These are phyloP conservation scores for Adansonia rubrostipa DNA, from an alignment of 441 rosid genomes.

Conservation along the genomic window DNA sequence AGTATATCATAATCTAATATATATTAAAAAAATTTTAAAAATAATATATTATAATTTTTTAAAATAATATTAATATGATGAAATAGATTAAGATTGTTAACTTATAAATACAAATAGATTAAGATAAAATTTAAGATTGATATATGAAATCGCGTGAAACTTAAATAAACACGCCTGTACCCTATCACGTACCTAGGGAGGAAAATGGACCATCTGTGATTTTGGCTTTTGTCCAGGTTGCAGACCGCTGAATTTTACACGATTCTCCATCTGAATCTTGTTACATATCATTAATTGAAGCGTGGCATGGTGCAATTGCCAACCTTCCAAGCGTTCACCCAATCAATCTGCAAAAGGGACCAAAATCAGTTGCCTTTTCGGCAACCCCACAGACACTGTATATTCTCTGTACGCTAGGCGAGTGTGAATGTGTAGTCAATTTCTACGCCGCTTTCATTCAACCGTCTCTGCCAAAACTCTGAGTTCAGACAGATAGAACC, in stretches of 20 bases:
- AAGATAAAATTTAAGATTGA: too few relatives aligned
- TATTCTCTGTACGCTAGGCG: not conserved
- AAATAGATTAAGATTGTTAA: too few relatives aligned
- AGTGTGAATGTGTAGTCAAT: not conserved
- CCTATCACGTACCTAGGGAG: too few relatives aligned
- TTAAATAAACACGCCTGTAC: too few relatives aligned
- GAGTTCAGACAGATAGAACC: not conserved
- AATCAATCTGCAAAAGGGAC: not conserved
- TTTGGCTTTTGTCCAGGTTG: not conserved
- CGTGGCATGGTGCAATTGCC: slow-evolving; percentile 10
- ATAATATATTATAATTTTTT: too few relatives aligned
- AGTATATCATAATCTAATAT: too few relatives aligned
- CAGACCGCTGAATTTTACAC: not conserved
- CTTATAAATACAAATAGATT: too few relatives aligned
- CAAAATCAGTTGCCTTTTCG: not conserved
- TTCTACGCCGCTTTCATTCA: not conserved
- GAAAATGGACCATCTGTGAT: slow-evolving; percentile 11
- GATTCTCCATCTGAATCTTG: slow-evolving; percentile 4
- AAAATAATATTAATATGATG: too few relatives aligned
- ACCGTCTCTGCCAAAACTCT: not conserved
- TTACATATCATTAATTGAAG: not conserved
- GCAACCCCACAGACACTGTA: not conserved
- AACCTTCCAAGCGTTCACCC: not conserved
- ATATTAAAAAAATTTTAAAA: too few relatives aligned
- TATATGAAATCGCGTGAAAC: too few relatives aligned